Conservation (phyloP, 345 rosid species). For the Psidium guajava region DNA sequence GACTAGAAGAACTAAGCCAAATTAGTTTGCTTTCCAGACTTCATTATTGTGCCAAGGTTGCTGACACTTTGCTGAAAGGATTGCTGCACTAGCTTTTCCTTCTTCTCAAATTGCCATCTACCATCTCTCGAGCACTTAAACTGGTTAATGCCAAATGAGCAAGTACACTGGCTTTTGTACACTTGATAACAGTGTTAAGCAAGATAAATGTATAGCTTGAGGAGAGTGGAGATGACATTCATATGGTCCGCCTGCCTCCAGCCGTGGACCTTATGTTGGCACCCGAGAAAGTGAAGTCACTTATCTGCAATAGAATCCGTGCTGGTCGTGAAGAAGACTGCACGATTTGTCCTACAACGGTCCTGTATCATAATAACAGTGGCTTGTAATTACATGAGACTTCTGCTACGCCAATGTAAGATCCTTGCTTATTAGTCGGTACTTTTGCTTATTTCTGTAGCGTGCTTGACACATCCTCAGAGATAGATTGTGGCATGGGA, state of each 20-base stretch:
- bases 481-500: background rate
- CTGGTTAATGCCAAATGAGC: background rate
- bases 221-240: constrained; percentile 36
- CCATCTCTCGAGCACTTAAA: background rate
- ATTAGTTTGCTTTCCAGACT: background rate
- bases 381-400: background rate
- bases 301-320: background rate
- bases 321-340: background rate
- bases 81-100: background rate
- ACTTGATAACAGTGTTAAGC: constrained; percentile 13
- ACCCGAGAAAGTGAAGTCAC: background rate
- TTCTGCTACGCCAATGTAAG: background rate
- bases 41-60: background rate
- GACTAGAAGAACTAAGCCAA: background rate
- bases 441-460: background rate
- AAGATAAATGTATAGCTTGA: constrained; percentile 25
- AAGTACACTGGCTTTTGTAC: constrained; percentile 11
- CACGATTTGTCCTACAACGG: background rate
- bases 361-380: background rate
- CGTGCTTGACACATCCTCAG: background rate
- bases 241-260: constrained; percentile 23
- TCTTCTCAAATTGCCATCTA: background rate
- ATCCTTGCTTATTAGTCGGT: background rate
- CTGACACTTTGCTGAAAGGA: background rate
- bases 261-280: constrained; percentile 8